These are phyloP conservation scores for Saussurea involucrata DNA, from an alignment of 129 eudicot genomes.

Conservation along the genomic window DNA sequence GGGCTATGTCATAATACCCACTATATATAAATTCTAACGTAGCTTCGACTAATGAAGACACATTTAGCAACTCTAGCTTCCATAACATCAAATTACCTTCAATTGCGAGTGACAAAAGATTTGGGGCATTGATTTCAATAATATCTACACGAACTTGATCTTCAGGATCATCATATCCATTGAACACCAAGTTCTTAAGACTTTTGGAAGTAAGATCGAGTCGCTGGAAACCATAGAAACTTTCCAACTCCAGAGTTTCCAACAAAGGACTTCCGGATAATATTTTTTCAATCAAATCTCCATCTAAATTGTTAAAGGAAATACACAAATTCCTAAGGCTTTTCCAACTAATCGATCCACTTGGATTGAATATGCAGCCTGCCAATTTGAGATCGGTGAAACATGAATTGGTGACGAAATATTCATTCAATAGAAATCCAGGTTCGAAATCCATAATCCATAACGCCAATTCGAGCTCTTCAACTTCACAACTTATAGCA, in stretches of 20 bases:
- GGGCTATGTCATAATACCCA: background rate
- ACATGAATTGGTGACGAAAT: conserved; percentile 16
- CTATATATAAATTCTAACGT: background rate
- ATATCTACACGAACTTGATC: background rate
- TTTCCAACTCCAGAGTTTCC: conserved; percentile 6
- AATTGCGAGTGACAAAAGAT: conserved; percentile 18
- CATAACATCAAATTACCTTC: background rate
- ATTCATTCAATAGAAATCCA: conserved; percentile 12
- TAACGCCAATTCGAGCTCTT: background rate
- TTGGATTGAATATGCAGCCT: conserved; percentile 9
- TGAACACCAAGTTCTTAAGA: conserved; percentile 16
- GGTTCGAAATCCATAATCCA: background rate
- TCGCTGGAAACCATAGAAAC: conserved; percentile 16
- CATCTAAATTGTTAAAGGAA: background rate
- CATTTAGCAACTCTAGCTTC: conserved; percentile 23
- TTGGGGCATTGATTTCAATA: conserved; percentile 22
- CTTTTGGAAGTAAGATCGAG: conserved; percentile 14
- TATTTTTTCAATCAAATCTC: conserved; percentile 14
- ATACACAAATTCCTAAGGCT: conserved; percentile 14
- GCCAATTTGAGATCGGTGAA: too few relatives aligned
- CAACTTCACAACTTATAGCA: conserved; percentile 10
- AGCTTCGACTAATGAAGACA: conserved; percentile 22
- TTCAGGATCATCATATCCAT: background rate
- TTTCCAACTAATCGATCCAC: conserved; percentile 11
- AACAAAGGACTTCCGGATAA: conserved; percentile 19